Percentiles rank a stretch among this genome's conserved stretches.
Conservation (phyloP, 495 filamentous ascomycete genomes). For the Annulohypoxylon maeteangense region DNA sequence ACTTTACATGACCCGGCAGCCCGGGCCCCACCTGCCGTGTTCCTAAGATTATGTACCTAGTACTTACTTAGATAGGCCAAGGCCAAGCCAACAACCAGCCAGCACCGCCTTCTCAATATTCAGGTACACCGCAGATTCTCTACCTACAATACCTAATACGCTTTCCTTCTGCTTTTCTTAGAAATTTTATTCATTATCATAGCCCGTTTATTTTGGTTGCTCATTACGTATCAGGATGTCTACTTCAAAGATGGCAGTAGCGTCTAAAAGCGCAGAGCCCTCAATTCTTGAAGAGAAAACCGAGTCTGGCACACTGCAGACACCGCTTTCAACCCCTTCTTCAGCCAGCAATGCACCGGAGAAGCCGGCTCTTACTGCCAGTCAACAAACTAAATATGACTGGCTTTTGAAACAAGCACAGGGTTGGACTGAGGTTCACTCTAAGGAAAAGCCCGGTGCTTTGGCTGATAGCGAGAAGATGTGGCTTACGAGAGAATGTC, state of each 20-base stretch:
- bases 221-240: conserved; percentile 45
- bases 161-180: background rate
- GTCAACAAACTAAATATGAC: conserved; percentile 88
- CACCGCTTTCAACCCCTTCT: conserved; percentile 74
- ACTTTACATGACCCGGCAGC: no score
- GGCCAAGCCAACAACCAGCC: conserved; percentile 21
- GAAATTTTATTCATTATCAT: background rate
- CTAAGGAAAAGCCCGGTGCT: conserved; percentile 69
- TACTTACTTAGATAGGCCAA: background rate
- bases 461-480: conserved; percentile 83
- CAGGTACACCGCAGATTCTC: conserved; percentile 4
- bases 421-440: conserved; percentile 76
- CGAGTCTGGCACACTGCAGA: conserved; percentile 62
- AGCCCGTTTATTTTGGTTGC: background rate
- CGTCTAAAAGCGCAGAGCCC: conserved; percentile 27
- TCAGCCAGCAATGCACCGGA: conserved; percentile 63
- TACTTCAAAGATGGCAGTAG: conserved; percentile 30
- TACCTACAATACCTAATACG: background rate
- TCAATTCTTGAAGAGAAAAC: conserved; percentile 57
- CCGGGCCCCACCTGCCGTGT: background rate
- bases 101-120: conserved; percentile 11
- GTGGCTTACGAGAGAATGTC: conserved; percentile 91
- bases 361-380: conserved; percentile 67
- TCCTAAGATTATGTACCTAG: background rate
- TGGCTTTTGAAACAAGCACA: conserved; percentile 72